A percentile compares a stretch with the other conserved stretches of the same genome.
phyloP scores from a whole-genome alignment of 2,329 filamentous ascomycete species.

The Alternaria arborescens region DNA sequence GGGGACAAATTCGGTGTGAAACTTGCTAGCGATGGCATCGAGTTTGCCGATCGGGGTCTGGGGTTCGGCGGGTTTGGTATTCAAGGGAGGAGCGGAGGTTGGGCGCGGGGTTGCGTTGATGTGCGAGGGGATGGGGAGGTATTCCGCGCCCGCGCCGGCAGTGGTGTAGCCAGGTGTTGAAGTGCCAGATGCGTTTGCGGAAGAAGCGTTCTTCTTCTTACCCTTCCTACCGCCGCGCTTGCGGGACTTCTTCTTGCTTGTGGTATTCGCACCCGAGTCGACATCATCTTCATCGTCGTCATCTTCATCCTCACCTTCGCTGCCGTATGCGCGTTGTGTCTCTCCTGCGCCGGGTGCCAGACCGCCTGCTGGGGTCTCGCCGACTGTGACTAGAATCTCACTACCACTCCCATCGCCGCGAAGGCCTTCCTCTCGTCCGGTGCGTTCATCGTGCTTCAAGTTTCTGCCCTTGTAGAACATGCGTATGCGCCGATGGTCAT shows the following conservation, averaged over 20 bases:
- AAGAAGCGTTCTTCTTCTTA: conserved; percentile 56
- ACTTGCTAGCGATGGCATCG: conserved; percentile 70
- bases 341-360: conserved; percentile 51
- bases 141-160: conserved; percentile 46
- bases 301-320: conserved; percentile 52
- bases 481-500: conserved; percentile 66
- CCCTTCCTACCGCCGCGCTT: conserved; percentile 52
- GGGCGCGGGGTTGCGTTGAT: conserved; percentile 45
- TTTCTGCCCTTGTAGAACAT: conserved; percentile 77
- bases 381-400: conserved; percentile 68
- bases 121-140: conserved; percentile 49
- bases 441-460: conserved; percentile 69
- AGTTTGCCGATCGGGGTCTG: conserved; percentile 65
- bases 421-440: conserved; percentile 67
- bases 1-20: conserved; percentile 71
- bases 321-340: conserved; percentile 31
- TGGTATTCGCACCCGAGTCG: conserved; percentile 38
- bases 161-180: conserved; percentile 53
- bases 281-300: conserved; percentile 44
- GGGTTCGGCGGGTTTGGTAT: conserved; percentile 33
- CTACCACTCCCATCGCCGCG: conserved; percentile 64
- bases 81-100: conserved; percentile 46
- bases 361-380: conserved; percentile 58
- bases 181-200: conserved; percentile 52
- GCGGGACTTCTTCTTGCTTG: conserved; percentile 46